phyloP scores from a whole-genome alignment of 345 rosid species.

The Eucalyptus viminalis region DNA sequence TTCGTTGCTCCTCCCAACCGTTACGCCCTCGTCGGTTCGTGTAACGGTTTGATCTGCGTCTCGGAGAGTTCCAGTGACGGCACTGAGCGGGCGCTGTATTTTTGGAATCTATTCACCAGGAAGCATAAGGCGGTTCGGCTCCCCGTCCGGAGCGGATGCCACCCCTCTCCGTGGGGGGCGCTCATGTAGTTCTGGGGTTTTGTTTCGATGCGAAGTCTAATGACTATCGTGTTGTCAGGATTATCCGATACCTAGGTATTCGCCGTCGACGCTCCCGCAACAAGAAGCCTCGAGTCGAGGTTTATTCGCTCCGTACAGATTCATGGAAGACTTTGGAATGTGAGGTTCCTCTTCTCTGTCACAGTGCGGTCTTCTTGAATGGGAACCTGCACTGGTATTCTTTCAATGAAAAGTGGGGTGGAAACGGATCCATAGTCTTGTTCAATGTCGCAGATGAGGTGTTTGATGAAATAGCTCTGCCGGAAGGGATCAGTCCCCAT shows the following conservation, averaged over 20 bases:
- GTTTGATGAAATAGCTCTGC: not conserved
- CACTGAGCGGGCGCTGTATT: not conserved
- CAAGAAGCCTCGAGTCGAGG: not conserved
- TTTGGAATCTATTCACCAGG: not conserved
- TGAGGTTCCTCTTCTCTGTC: too few relatives aligned
- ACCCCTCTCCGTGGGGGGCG: not conserved
- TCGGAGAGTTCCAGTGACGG: not conserved
- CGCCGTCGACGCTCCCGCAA: not conserved
- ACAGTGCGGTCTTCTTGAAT: too few relatives aligned
- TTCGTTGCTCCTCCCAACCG: not conserved
- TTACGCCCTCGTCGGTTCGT: not conserved
- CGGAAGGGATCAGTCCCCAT: not conserved
- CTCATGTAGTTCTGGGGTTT: not conserved
- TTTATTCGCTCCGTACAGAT: not conserved
- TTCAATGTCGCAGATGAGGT: not conserved
- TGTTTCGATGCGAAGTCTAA: not conserved
- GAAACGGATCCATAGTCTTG: not conserved
- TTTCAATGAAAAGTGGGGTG: accelerated
- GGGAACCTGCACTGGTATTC: too few relatives aligned
- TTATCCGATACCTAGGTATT: not conserved
- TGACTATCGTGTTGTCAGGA: not conserved
- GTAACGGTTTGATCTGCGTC: not conserved
- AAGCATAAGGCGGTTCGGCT: not conserved
- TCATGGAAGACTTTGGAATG: too few relatives aligned
- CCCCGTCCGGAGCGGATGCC: not conserved